Base-by-base conservation (phyloP, 1,284 basidiomycete species). In the Stereum hirsutum region DNA sequence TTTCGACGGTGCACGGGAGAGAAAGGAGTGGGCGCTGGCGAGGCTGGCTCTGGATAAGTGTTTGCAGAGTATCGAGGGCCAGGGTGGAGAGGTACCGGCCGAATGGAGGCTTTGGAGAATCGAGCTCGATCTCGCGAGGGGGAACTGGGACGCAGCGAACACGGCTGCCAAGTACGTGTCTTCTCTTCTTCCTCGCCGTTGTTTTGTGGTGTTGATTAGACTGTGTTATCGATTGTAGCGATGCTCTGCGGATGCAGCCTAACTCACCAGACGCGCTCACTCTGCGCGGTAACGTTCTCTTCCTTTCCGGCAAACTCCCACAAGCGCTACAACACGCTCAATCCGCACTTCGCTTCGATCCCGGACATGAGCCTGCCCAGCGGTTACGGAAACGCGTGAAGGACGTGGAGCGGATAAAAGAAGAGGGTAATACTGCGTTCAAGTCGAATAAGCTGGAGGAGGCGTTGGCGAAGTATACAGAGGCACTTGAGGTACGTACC, bases 241-340 rank as follows among this genome's bases (percentile, higher is more conserved):
- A 91, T 51, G 81, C 87, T 2, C 65, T 92, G 35, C 80, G 89
- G 39, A 55, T 78, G 37, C 75, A 82, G 42, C 65, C 79, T 5
- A 81, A 77, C 51, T 88, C 89, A 1, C 83, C 89, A 0, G 91
- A 94, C 46, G 78, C 80, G 8, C 71, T 93, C n/a, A 72, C 83
- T 20, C 63, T 85, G n/a, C 78, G 89, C 38, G 91, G 87, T 1
- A 69, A 87, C 17, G 76, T 92, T 4, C 66, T 92, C 10, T 89
- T 92, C 66, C 68, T 90, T 19, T 72, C 71, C 6, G 81, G 81
- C 6, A 86, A 84, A 52, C 68, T 88, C 23, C 71, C 78, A 7
- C 79, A 84, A 54, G 79, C 88, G 0, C 63, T 85, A 19, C 75
- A 84, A 46, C 89, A 94, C 55, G 74, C 74, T 30, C 70, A 76